Percentiles rank a stretch among this genome's conserved stretches.
Conservation (phyloP, 805 yeast genomes). For the Candida cerambycidarum region DNA sequence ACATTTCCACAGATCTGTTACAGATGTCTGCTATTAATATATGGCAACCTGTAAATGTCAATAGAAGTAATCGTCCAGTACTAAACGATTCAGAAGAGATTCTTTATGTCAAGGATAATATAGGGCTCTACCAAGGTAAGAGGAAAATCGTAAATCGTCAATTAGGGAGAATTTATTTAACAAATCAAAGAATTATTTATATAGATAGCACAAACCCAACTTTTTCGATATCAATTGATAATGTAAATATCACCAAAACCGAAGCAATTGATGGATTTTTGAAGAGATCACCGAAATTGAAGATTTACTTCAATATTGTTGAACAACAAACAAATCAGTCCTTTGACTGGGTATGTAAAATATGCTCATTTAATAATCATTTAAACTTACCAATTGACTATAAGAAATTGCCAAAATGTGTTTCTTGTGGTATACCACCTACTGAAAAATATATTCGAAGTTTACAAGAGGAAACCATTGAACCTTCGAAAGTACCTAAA, state of each 20-base stretch:
- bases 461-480: background rate
- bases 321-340: slow-evolving; percentile 6
- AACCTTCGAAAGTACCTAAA: background rate
- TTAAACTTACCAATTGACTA: slow-evolving; percentile 19
- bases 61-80: slow-evolving; percentile 41
- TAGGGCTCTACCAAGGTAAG: slow-evolving; percentile 81
- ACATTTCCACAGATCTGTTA: no score
- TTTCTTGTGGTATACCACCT: slow-evolving; percentile 39
- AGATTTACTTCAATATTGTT: slow-evolving; percentile 20
- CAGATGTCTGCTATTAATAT: slow-evolving; percentile 11
- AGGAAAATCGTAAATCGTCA: slow-evolving; percentile 63
- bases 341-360: slow-evolving; percentile 81
- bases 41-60: slow-evolving; percentile 39
- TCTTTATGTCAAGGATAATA: slow-evolving; percentile 32
- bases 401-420: slow-evolving; percentile 33
- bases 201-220: slow-evolving; percentile 49
- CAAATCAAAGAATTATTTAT: slow-evolving; percentile 70
- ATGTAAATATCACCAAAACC: slow-evolving; percentile 39
- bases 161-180: slow-evolving; percentile 75
- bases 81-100: slow-evolving; percentile 31
- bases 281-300: slow-evolving; percentile 78
- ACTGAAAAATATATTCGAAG: slow-evolving; percentile 13
- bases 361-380: slow-evolving; percentile 72
- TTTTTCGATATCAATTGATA: slow-evolving; percentile 48
- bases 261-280: slow-evolving; percentile 58